Conservation (phyloP, 1,139 yeast genomes). For the Candida sp. region DNA sequence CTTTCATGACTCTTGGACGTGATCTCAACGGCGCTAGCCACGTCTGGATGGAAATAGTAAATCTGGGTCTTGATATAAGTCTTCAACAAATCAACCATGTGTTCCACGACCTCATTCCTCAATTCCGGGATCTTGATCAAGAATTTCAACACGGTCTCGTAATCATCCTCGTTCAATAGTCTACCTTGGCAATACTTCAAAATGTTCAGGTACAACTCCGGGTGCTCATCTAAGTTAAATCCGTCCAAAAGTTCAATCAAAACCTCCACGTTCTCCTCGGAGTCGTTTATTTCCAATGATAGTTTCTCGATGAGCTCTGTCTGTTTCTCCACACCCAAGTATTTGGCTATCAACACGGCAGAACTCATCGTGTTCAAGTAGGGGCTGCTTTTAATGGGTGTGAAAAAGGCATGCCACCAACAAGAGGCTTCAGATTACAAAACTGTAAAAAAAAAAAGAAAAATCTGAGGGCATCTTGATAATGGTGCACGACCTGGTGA, state of each 20-base stretch:
- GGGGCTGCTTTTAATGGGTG: not conserved
- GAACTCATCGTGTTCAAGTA: slow-evolving; percentile 15
- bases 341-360: slow-evolving; percentile 30
- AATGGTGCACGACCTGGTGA: too few species aligned
- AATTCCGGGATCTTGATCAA: slow-evolving; percentile 23
- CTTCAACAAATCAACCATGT: slow-evolving; percentile 13
- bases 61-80: slow-evolving; percentile 11
- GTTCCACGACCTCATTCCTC: slow-evolving; percentile 18
- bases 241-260: slow-evolving; percentile 40
- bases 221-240: slow-evolving; percentile 23
- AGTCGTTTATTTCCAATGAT: slow-evolving; percentile 19
- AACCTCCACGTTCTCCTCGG: slow-evolving; percentile 23
- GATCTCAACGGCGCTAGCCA: slow-evolving; percentile 5
- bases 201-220: slow-evolving; percentile 24
- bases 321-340: slow-evolving; percentile 30
- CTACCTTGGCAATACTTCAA: slow-evolving; percentile 19
- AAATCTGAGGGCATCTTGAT: not conserved
- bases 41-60: slow-evolving; percentile 8
- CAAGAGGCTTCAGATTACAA: not conserved
- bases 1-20: not conserved
- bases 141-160: slow-evolving; percentile 18
- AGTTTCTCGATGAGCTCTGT: slow-evolving; percentile 27
- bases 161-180: slow-evolving; percentile 10
- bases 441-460: not conserved
- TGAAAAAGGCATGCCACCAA: not conserved